A percentile compares a stretch with the other conserved stretches of the same genome.
phyloP scores from a whole-genome alignment of 2,329 filamentous ascomycete genomes.

The Aspergillus novoparasiticus region DNA sequence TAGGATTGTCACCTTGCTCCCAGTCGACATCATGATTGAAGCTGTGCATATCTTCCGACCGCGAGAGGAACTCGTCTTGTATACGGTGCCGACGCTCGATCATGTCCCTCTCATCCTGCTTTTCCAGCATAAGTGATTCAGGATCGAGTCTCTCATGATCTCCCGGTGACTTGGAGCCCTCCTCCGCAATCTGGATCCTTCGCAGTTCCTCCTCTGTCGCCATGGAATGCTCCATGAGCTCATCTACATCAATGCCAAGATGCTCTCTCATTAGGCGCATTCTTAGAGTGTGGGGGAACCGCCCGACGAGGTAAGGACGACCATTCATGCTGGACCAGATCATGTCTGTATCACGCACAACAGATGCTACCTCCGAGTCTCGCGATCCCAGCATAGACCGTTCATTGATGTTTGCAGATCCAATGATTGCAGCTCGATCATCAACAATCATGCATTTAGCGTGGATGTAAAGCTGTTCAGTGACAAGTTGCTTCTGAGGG shows the following conservation, averaged over 20 bases:
- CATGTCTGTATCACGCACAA: slow-evolving; percentile 92
- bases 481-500: slow-evolving; percentile 77
- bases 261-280: slow-evolving; percentile 96
- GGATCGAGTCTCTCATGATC: slow-evolving; percentile 28
- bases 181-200: slow-evolving; percentile 61
- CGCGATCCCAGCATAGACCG: slow-evolving; percentile 89
- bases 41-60: slow-evolving; percentile 61
- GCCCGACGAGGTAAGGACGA: slow-evolving; percentile 82
- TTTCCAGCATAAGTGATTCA: slow-evolving; percentile 37
- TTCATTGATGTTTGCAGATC: slow-evolving; percentile 98
- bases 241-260: slow-evolving; percentile 91
- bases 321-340: slow-evolving; percentile 90
- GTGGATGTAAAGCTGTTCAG: slow-evolving; percentile 97
- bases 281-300: slow-evolving; percentile 89
- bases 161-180: slow-evolving; percentile 29
- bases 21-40: slow-evolving; percentile 77
- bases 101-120: slow-evolving; percentile 45
- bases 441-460: slow-evolving; percentile 97
- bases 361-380: slow-evolving; percentile 87
- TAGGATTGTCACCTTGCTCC: slow-evolving; percentile 60
- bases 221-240: slow-evolving; percentile 78
- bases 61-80: slow-evolving; percentile 60
- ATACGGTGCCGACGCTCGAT: slow-evolving; percentile 46
- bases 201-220: slow-evolving; percentile 65
- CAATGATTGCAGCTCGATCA: slow-evolving; percentile 89